These are phyloP conservation scores for Cyberlindnera euphorbiiphila DNA, from an alignment of 805 yeast genomes.

Conservation along the genomic window DNA sequence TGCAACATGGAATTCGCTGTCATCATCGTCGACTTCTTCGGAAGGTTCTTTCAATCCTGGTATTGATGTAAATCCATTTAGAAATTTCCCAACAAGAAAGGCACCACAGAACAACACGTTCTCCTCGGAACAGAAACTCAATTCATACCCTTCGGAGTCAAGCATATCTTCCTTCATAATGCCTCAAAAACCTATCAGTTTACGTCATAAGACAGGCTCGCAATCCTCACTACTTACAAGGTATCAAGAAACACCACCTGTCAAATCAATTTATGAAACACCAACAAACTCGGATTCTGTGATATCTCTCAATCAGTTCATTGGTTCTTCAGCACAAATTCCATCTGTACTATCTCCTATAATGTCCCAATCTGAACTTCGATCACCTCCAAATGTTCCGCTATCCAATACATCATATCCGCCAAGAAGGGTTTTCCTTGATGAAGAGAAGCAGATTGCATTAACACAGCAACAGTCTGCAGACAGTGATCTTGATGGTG, in stretches of 20 bases:
- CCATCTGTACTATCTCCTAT: background rate
- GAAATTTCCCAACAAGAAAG: constrained; percentile 4
- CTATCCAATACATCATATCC: constrained; percentile 3
- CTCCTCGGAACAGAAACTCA: no score
- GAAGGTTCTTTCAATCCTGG: constrained; percentile 3
- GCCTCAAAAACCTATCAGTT: constrained; percentile 4
- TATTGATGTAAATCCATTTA: constrained; percentile 4
- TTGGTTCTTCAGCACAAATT: background rate
- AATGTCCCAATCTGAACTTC: constrained; percentile 1
- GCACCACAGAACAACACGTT: constrained; percentile 1
- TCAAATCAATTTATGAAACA: background rate
- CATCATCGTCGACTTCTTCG: constrained; percentile 6
- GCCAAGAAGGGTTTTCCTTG: constrained; percentile 7
- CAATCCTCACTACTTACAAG: constrained; percentile 8
- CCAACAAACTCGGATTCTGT: background rate
- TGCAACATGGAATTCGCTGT: constrained; percentile 9
- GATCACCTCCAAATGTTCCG: background rate
- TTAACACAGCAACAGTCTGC: no score
- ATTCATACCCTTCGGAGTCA: no score
- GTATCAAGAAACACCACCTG: constrained; percentile 2
- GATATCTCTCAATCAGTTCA: constrained; percentile 1
- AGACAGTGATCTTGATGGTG: background rate
- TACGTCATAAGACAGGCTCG: constrained; percentile 7
- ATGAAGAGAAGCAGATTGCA: constrained; percentile 14
- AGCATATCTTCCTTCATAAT: background rate